Conservation (phyloP, 345 rosid species). For the Leavenworthia alabamica region DNA sequence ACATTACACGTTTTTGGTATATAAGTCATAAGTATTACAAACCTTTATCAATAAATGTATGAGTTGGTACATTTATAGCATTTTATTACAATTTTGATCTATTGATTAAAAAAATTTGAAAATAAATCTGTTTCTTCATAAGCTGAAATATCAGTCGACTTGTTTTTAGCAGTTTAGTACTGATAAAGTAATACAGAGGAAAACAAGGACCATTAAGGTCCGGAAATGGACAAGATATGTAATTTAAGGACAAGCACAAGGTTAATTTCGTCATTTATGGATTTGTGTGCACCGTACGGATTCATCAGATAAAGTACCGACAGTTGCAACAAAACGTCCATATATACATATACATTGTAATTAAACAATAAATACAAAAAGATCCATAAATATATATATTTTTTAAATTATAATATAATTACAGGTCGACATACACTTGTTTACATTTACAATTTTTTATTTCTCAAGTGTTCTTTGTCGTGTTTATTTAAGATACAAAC, state of each 20-base stretch:
- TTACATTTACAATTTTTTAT: neutral
- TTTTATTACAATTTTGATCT: neutral
- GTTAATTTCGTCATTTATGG: constrained; percentile 2
- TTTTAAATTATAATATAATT: neutral
- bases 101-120: neutral
- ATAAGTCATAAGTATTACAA: neutral
- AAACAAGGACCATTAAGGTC: neutral
- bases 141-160: neutral
- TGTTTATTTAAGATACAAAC: neutral
- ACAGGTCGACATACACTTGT: neutral
- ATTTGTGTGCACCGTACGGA: constrained; percentile 29
- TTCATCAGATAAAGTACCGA: constrained; percentile 16
- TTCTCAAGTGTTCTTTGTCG: neutral
- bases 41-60: neutral
- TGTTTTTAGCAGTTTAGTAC: neutral
- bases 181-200: neutral
- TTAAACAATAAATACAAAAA: neutral
- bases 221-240: constrained; percentile 1
- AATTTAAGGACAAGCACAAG: neutral
- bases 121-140: neutral
- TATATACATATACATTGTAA: neutral
- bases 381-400: too few species aligned
- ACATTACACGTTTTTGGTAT: constrained; percentile 12
- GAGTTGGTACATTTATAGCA: neutral
- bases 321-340: constrained; percentile 16